A percentile compares a stretch with the other conserved stretches of the same genome.
phyloP scores from a whole-genome alignment of 768 basidiomycete genomes.

The Suillus alpinus region DNA sequence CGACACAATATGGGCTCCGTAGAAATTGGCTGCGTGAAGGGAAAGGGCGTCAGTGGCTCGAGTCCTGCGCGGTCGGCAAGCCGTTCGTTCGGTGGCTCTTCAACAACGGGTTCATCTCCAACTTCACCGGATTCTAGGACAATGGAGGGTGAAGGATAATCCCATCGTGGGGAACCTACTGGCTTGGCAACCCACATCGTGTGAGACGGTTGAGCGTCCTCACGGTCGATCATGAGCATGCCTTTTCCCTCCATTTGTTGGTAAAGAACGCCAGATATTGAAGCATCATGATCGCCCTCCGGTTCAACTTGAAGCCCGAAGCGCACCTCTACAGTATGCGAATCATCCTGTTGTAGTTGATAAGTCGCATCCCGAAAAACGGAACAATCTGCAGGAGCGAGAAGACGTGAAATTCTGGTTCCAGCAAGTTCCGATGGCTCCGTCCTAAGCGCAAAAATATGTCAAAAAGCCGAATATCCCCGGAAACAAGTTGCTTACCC shows the following conservation, averaged over 20 bases:
- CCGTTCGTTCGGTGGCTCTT: constrained; percentile 33
- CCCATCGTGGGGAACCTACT: constrained; percentile 65
- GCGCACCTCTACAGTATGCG: constrained; percentile 88
- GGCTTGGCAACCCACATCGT: constrained; percentile 99
- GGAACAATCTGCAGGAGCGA: constrained; percentile 74
- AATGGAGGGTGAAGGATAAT: constrained; percentile 62
- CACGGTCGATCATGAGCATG: constrained; percentile 96
- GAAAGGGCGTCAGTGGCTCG: constrained; percentile 67
- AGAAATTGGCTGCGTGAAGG: constrained; percentile 74
- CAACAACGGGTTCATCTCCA: constrained; percentile 33
- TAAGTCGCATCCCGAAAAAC: constrained; percentile 87
- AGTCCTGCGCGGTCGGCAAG: constrained; percentile 36
- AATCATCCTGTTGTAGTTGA: constrained; percentile 84
- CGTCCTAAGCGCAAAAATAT: constrained; percentile 47
- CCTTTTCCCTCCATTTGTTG: constrained; percentile 97
- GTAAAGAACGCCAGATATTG: constrained; percentile 50
- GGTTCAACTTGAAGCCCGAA: constrained; percentile 83
- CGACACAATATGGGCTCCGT: constrained; percentile 87
- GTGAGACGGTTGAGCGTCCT: constrained; percentile 84
- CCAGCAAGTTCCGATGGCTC: constrained; percentile 79
- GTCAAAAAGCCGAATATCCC: constrained; percentile 15
- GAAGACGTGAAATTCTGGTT: constrained; percentile 75
- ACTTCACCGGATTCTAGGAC: constrained; percentile 48
- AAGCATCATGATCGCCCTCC: constrained; percentile 52
- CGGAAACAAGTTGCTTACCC: constrained; percentile 51